A percentile compares a stretch with the other conserved stretches of the same genome.
phyloP scores from a whole-genome alignment of 352 stramenopile species.

The Phytopythium oedochilum region DNA sequence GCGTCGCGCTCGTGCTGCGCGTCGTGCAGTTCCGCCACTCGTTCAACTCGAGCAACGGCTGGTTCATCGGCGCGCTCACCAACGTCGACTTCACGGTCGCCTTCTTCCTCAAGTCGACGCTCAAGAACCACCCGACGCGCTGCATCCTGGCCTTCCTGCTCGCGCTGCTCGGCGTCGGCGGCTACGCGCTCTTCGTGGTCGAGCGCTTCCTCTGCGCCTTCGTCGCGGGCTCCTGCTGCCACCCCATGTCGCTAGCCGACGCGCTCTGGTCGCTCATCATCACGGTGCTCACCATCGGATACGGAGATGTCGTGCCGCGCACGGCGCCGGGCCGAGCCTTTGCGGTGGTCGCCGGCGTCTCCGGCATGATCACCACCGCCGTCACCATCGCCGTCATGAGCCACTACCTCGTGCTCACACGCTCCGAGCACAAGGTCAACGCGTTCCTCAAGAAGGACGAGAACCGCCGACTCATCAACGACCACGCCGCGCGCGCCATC shows the following conservation, averaged over 20 bases:
- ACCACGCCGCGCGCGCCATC: conserved; percentile 54
- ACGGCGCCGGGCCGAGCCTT: conserved; percentile 45
- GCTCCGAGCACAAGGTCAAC: conserved; percentile 78
- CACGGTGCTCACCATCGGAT: conserved; percentile 72
- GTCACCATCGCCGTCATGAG: conserved; percentile 78
- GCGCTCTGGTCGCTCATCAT: conserved; percentile 63
- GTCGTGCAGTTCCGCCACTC: conserved; percentile 59
- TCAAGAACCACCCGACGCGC: conserved; percentile 59
- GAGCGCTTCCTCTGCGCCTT: conserved; percentile 75
- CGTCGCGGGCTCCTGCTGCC: conserved; percentile 40
- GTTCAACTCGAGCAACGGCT: conserved; percentile 80
- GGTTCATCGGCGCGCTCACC: conserved; percentile 75
- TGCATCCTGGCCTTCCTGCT: conserved; percentile 40
- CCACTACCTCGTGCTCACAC: conserved; percentile 65
- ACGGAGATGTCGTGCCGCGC: conserved; percentile 56
- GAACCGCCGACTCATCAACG: conserved; percentile 49
- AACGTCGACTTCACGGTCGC: conserved; percentile 69
- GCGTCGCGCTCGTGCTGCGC: conserved; percentile 45
- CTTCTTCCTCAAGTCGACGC: conserved; percentile 75
- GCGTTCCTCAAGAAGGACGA: conserved; percentile 75
- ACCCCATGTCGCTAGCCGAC: conserved; percentile 45
- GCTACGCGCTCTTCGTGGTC: conserved; percentile 63
- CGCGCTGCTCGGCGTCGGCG: conserved; percentile 32
- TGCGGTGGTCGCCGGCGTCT: conserved; percentile 41
- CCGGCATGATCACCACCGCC: conserved; percentile 51